phyloP scores from a whole-genome alignment of 192 early-diverging fungal species.

The Backusella morwellensis region DNA sequence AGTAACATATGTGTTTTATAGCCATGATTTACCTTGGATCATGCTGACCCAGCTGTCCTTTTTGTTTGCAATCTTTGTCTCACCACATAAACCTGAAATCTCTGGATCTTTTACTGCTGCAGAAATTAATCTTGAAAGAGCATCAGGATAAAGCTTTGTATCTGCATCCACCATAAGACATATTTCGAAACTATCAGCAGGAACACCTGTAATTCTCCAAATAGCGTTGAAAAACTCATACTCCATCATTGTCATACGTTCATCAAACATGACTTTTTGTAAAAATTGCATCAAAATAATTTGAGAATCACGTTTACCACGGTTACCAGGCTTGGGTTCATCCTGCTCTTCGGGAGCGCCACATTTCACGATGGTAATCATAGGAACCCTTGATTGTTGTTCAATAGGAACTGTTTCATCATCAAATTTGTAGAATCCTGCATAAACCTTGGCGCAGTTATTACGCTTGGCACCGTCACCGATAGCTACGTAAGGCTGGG shows the following conservation, averaged over 20 bases:
- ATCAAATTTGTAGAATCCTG: conserved; percentile 62
- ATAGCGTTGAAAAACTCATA: conserved; percentile 71
- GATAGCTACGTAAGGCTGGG: conserved; percentile 71
- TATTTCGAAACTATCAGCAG: conserved; percentile 77
- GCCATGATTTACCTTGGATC: conserved; percentile 63
- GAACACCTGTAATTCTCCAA: conserved; percentile 69
- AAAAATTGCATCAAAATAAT: conserved; percentile 88
- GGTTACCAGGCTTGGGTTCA: conserved; percentile 62
- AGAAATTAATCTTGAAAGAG: conserved; percentile 70
- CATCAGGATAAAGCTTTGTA: conserved; percentile 79
- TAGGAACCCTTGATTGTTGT: conserved; percentile 59
- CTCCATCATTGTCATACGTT: conserved; percentile 69
- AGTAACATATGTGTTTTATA: not conserved
- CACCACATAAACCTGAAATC: conserved; percentile 95
- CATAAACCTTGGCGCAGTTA: conserved; percentile 80
- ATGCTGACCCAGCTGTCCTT: conserved; percentile 79
- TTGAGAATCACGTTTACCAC: conserved; percentile 90
- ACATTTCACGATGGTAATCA: conserved; percentile 69
- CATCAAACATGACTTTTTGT: conserved; percentile 74
- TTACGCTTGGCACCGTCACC: conserved; percentile 74
- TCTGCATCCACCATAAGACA: conserved; percentile 81
- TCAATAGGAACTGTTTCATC: conserved; percentile 51
- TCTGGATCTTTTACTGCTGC: conserved; percentile 81
- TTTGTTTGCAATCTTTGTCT: conserved; percentile 96
- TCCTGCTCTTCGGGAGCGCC: conserved; percentile 47